Conservation (phyloP, 495 filamentous ascomycete genomes). For the Penicillium soppii region DNA sequence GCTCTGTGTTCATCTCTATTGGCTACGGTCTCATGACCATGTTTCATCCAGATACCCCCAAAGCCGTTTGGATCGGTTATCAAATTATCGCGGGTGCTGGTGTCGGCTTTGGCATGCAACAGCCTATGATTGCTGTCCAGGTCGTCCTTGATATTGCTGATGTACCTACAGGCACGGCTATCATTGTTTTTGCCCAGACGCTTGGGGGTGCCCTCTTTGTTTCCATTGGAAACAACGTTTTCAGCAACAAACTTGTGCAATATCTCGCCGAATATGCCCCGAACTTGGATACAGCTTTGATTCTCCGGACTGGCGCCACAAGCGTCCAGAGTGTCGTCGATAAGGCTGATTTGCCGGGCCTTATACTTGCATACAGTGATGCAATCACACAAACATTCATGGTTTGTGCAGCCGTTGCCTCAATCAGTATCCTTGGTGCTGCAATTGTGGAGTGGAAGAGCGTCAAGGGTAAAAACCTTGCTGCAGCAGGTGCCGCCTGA, state of each 20-base stretch:
- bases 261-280: constrained; percentile 42
- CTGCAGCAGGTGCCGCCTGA: background rate
- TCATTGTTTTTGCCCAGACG: constrained; percentile 69
- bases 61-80: constrained; percentile 57
- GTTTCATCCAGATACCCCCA: constrained; percentile 42
- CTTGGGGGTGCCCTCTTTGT: constrained; percentile 68
- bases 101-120: constrained; percentile 51
- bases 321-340: background rate
- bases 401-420: constrained; percentile 20
- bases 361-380: background rate
- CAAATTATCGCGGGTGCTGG: constrained; percentile 56
- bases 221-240: constrained; percentile 61
- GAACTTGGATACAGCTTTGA: constrained; percentile 42
- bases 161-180: constrained; percentile 35
- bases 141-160: constrained; percentile 21
- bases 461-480: constrained; percentile 31
- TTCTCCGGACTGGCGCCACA: constrained; percentile 54
- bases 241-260: constrained; percentile 57
- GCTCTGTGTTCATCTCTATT: constrained; percentile 51
- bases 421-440: constrained; percentile 30
- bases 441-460: constrained; percentile 52
- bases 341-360: background rate
- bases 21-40: constrained; percentile 67
- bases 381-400: constrained; percentile 26
- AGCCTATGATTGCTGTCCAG: constrained; percentile 35